Percentiles rank a stretch among this genome's conserved stretches.
Conservation (phyloP, 139 green algal species). For the Chlamydomonas sphaeroides region DNA sequence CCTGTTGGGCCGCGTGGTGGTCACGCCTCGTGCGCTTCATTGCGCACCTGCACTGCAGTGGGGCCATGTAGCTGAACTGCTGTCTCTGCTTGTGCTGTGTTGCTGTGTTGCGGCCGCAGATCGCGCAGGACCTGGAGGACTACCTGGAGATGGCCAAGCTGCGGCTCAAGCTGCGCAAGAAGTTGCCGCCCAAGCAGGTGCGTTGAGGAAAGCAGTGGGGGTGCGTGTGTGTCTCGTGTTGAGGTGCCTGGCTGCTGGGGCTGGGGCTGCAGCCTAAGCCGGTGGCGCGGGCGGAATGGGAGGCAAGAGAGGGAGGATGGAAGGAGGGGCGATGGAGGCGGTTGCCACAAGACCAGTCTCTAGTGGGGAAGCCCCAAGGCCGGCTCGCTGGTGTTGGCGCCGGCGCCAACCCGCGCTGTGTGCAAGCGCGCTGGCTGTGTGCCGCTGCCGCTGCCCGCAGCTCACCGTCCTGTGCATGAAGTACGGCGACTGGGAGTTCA, state of each 20-base stretch:
- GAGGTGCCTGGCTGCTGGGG: too few species aligned
- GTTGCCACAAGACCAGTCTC: too few species aligned
- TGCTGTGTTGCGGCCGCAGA: too few species aligned
- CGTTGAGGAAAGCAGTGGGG: background rate
- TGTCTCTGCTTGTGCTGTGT: too few species aligned
- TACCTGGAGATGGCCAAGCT: constrained; percentile 47
- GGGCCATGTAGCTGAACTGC: too few species aligned
- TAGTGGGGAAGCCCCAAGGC: background rate
- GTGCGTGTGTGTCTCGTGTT: background rate
- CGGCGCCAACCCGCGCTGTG: too few species aligned
- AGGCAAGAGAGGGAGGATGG: background rate
- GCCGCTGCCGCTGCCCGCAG: background rate
- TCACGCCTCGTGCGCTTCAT: too few species aligned
- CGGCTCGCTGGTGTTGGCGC: too few species aligned
- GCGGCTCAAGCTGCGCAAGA: constrained; percentile 23
- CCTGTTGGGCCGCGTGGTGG: too few species aligned
- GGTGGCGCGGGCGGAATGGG: background rate
- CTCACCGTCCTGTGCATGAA: constrained; percentile 7
- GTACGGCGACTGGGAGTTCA: constrained; percentile 38
- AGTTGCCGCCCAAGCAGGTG: constrained; percentile 44
- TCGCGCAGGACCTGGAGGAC: constrained; percentile 42
- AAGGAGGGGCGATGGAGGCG: background rate
- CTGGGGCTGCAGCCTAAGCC: too few species aligned
- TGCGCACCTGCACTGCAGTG: too few species aligned
- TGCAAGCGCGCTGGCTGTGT: too few species aligned